A percentile compares a stretch with the other conserved stretches of the same genome.
Evolutionary conservation across 352 stramenopile species (phyloP).

Genomic region (Phytophthora pisi): DNA sequence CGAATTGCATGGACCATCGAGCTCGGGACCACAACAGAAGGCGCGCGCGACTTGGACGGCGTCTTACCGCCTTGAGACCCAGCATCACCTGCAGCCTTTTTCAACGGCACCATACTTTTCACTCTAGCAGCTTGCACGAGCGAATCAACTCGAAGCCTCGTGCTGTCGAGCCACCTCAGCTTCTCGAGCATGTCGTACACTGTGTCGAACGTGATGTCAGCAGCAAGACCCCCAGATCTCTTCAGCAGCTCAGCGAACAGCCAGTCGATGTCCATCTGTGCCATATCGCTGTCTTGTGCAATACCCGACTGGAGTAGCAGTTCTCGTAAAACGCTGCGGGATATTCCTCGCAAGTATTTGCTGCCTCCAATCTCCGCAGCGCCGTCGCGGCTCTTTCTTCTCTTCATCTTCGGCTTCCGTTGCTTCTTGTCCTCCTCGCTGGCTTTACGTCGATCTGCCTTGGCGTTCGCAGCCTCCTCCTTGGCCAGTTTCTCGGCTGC

Average conservation of each 20-base stretch:
- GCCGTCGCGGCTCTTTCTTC: slow-evolving; percentile 28
- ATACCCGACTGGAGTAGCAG: slow-evolving; percentile 51
- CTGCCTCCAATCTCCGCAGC: slow-evolving; percentile 10
- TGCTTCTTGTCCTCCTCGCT: slow-evolving; percentile 6
- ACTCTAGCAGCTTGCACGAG: slow-evolving; percentile 9
- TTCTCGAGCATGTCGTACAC: slow-evolving; percentile 39
- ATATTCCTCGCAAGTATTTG: slow-evolving; percentile 55
- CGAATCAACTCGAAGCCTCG: slow-evolving; percentile 33
- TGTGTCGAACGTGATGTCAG: slow-evolving; percentile 46
- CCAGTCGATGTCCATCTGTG: slow-evolving; percentile 49
- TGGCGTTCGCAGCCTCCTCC: neutral
- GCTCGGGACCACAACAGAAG: neutral
- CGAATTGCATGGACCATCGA: slow-evolving; percentile 21
- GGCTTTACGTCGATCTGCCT: slow-evolving; percentile 1
- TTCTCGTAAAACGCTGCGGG: slow-evolving; percentile 37
- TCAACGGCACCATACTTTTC: neutral
- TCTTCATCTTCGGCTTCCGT: slow-evolving; percentile 34
- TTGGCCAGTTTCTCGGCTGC: slow-evolving; percentile 16
- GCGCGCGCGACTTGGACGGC: slow-evolving; percentile 2
- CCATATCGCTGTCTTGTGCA: slow-evolving; percentile 28
- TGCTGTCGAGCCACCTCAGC: slow-evolving; percentile 41
- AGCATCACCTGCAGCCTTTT: slow-evolving; percentile 1
- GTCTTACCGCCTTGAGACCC: neutral
- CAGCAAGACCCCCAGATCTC: slow-evolving; percentile 20
- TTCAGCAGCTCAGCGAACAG: slow-evolving; percentile 43